A percentile compares a stretch with the other conserved stretches of the same genome.
phyloP scores from a whole-genome alignment of 805 yeast genomes.

The Zygotorulaspora florentina region DNA sequence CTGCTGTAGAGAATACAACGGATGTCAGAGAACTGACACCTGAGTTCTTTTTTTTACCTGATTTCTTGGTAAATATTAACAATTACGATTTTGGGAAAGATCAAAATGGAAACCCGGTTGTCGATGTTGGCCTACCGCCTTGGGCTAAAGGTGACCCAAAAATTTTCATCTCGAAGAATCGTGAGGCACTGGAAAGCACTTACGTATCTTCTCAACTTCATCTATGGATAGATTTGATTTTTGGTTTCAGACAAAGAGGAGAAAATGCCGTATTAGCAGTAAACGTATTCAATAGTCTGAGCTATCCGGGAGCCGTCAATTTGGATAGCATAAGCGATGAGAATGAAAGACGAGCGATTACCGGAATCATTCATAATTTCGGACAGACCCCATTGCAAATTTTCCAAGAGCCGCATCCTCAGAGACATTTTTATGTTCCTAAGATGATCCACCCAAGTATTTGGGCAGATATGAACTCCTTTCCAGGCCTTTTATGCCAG shows the following conservation, averaged over 20 bases:
- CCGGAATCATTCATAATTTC: slow-evolving; percentile 84
- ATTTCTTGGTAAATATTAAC: slow-evolving; percentile 64
- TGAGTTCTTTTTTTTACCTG: slow-evolving; percentile 80
- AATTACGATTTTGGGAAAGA: slow-evolving; percentile 64
- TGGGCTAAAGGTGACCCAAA: slow-evolving; percentile 82
- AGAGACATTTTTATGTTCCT: slow-evolving; percentile 27
- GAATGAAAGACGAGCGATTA: slow-evolving; percentile 66
- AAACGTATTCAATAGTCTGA: slow-evolving; percentile 78
- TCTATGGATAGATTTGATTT: slow-evolving; percentile 80
- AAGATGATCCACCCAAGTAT: slow-evolving; percentile 3
- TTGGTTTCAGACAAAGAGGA: slow-evolving; percentile 79
- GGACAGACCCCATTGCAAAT: slow-evolving; percentile 85
- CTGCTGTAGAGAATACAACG: slow-evolving; percentile 73
- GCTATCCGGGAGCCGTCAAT: slow-evolving; percentile 81
- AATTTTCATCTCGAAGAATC: slow-evolving; percentile 65
- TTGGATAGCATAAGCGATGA: slow-evolving; percentile 70
- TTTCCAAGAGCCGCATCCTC: slow-evolving; percentile 64
- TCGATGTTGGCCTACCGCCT: slow-evolving; percentile 67
- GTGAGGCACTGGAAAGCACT: slow-evolving; percentile 80
- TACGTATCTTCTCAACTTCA: slow-evolving; percentile 73
- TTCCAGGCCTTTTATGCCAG: slow-evolving; percentile 5
- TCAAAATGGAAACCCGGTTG: slow-evolving; percentile 54
- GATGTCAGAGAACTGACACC: slow-evolving; percentile 88
- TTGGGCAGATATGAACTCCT: slow-evolving; percentile 8
- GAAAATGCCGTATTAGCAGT: slow-evolving; percentile 57